Conservation (phyloP, 73 alveolate species). For the Symbiodinium natans region DNA sequence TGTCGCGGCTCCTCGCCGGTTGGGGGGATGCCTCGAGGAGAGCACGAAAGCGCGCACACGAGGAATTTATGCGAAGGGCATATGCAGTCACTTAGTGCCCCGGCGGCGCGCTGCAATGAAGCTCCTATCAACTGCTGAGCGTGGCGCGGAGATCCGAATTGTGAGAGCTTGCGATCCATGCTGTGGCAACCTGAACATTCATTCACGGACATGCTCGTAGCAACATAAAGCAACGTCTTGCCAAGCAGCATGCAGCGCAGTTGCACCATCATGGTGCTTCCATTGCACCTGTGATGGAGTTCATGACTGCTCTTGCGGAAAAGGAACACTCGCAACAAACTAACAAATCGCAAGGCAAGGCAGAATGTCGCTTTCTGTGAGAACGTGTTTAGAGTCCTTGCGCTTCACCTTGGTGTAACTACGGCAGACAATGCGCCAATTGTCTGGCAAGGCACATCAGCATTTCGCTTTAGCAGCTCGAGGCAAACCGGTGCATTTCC, state of each 20-base stretch:
- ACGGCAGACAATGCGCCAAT: no score
- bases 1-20: slow-evolving; percentile 80
- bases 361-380: no score
- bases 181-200: slow-evolving; percentile 54
- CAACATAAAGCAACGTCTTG: background rate
- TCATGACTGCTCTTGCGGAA: no score
- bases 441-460: slow-evolving; percentile 50
- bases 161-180: slow-evolving; percentile 92
- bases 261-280: slow-evolving; percentile 89
- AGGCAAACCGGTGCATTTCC: slow-evolving; percentile 73
- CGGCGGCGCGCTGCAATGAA: background rate
- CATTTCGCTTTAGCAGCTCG: slow-evolving; percentile 75
- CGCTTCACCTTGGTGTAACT: no score
- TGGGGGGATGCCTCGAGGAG: slow-evolving; percentile 56
- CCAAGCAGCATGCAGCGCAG: slow-evolving; percentile 51
- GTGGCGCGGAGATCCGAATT: slow-evolving; percentile 40
- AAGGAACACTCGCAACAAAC: no score
- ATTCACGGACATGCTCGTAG: background rate
- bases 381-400: no score
- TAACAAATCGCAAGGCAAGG: no score
- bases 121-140: background rate
- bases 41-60: background rate
- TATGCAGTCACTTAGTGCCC: background rate
- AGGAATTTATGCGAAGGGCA: no score
- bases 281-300: slow-evolving; percentile 58